phyloP scores from a whole-genome alignment of 2,329 filamentous ascomycete genomes.

The Colletotrichum eleusines region DNA sequence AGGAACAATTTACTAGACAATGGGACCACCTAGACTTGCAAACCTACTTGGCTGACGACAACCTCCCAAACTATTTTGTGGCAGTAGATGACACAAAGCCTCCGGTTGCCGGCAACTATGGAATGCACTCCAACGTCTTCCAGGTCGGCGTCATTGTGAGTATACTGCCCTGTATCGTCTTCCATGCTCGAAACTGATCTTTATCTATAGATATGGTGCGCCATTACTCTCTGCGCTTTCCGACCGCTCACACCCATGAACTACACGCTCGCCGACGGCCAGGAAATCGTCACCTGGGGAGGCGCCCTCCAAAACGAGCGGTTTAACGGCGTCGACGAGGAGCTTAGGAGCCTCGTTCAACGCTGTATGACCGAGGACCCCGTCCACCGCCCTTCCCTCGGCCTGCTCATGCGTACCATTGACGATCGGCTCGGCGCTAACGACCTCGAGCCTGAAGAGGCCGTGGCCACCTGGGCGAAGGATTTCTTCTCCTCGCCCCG shows the following conservation, averaged over 20 bases:
- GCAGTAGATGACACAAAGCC: conserved; percentile 16
- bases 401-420: conserved; percentile 43
- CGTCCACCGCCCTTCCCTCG: conserved; percentile 45
- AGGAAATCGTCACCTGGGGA: conserved; percentile 30
- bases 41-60: conserved; percentile 8
- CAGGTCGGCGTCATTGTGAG: conserved; percentile 41
- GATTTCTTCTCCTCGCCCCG: conserved; percentile 31
- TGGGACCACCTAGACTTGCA: conserved; percentile 38
- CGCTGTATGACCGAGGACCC: conserved; percentile 47
- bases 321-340: conserved; percentile 42
- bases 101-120: conserved; percentile 42
- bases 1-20: conserved; percentile 42
- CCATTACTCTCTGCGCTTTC: conserved; percentile 31
- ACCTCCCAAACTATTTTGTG: conserved; percentile 15
- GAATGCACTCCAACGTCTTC: conserved; percentile 42
- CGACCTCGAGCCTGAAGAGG: conserved; percentile 37
- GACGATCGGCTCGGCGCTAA: conserved; percentile 40
- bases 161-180: not conserved
- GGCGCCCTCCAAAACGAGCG: conserved; percentile 20
- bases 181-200: not conserved
- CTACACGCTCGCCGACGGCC: not conserved
- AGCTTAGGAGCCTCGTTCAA: conserved; percentile 44
- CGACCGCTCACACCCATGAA: not conserved
- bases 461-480: conserved; percentile 36
- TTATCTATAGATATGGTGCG: conserved; percentile 37